Evolutionary conservation across 768 basidiomycete species (phyloP).

Genomic region (Pleurotus tuoliensis): DNA sequence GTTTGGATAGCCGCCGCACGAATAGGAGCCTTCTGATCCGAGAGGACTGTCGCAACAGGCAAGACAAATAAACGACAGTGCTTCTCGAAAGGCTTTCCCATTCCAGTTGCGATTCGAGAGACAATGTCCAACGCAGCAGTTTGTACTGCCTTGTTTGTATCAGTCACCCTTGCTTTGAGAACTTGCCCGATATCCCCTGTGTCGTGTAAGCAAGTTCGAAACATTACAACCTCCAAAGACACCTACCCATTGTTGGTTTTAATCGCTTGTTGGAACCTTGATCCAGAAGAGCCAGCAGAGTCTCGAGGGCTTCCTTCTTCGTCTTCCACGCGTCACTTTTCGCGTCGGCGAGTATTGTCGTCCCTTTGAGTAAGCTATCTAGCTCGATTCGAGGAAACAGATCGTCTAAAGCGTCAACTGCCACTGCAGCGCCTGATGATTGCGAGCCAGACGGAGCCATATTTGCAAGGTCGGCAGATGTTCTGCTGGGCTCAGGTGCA

Average conservation of each 20-base stretch:
- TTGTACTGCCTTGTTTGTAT: conserved; percentile 95
- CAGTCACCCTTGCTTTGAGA: conserved; percentile 82
- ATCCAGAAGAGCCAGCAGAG: conserved; percentile 77
- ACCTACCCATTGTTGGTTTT: conserved; percentile 82
- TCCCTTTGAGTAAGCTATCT: conserved; percentile 79
- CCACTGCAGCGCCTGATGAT: conserved; percentile 32
- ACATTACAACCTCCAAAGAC: not conserved
- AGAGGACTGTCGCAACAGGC: conserved; percentile 77
- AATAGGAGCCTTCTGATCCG: conserved; percentile 90
- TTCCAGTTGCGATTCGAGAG: conserved; percentile 83
- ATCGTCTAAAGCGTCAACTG: conserved; percentile 81
- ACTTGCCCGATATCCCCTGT: conserved; percentile 87
- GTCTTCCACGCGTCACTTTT: conserved; percentile 97
- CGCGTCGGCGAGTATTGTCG: conserved; percentile 74
- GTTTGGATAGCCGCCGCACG: conserved; percentile 75
- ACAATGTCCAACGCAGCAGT: conserved; percentile 86
- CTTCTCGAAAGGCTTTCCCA: conserved; percentile 96
- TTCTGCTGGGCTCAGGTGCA: conserved; percentile 74
- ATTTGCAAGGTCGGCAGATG: conserved; percentile 69
- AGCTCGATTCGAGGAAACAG: conserved; percentile 94
- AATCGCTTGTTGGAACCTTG: conserved; percentile 90
- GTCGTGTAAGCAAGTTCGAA: not conserved
- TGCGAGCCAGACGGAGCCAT: conserved; percentile 36
- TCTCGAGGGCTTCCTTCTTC: conserved; percentile 92
- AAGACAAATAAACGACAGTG: conserved; percentile 71